These are phyloP conservation scores for Nadsonia commutata DNA, from an alignment of 1,139 yeast species.

Conservation along the genomic window DNA sequence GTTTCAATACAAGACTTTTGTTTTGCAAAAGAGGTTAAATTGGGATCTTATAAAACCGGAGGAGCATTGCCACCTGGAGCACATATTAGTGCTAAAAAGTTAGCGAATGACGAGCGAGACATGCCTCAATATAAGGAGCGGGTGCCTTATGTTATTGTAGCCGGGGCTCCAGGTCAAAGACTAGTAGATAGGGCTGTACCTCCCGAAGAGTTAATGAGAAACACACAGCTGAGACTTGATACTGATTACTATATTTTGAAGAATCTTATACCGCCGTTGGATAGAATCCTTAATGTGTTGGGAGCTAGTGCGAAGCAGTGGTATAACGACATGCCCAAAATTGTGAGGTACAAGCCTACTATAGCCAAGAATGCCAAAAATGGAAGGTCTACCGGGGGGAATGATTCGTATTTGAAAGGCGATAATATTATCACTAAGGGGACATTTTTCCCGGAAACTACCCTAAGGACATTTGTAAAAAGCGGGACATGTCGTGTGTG, in stretches of 20 bases:
- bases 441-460: slow-evolving; percentile 9
- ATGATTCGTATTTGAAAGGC: slow-evolving; percentile 12
- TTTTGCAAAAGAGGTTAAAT: slow-evolving; percentile 77
- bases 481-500: slow-evolving; percentile 6
- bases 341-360: slow-evolving; percentile 9
- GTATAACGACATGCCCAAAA: slow-evolving; percentile 60
- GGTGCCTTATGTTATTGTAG: slow-evolving; percentile 70
- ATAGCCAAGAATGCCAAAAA: slow-evolving; percentile 1
- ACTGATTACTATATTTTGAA: slow-evolving; percentile 72
- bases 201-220: slow-evolving; percentile 52
- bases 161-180: slow-evolving; percentile 50
- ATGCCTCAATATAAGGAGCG: slow-evolving; percentile 85
- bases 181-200: slow-evolving; percentile 67
- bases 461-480: slow-evolving; percentile 16
- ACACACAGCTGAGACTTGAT: slow-evolving; percentile 35
- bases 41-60: slow-evolving; percentile 69
- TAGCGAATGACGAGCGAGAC: slow-evolving; percentile 49
- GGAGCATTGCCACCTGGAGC: slow-evolving; percentile 85
- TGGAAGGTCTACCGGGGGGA: no score
- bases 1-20: slow-evolving; percentile 71
- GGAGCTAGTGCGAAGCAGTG: slow-evolving; percentile 72
- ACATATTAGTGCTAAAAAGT: slow-evolving; percentile 46
- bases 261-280: slow-evolving; percentile 79
- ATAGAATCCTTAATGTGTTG: slow-evolving; percentile 62
- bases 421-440: background rate